Base-by-base conservation (phyloP, 192 early-diverging fungal species). In the Fimicolochytrium jonesii region DNA sequence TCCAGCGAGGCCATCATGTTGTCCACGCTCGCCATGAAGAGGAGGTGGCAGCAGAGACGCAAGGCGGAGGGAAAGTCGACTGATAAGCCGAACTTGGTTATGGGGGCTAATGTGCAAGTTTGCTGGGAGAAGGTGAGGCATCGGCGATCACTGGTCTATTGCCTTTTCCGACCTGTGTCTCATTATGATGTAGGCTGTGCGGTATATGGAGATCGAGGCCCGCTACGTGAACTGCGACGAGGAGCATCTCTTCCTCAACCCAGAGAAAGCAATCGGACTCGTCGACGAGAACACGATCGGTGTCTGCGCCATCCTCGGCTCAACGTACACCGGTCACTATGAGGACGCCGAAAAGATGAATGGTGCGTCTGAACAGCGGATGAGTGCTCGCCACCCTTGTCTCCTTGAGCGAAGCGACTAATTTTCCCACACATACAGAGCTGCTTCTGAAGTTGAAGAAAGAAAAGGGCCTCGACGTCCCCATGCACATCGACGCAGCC, bases 221-320 rank as follows among this genome's bases (percentile, higher is more conserved):
- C 86, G 86, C 4, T 53, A 86, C 46, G 75, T 88, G 11, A 81
- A 83, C 7, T 85, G 87, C 56, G 76, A 70, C 6, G 73, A 63
- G 13, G 68, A 72, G 31, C 68, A 67, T 35, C 79, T 80, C 47
- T 82, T 70, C 59, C 74, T 92, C 56, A 78, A 61, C 48, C 46
- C 48, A 23, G 58, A 87, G 25, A 77, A 85, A 59, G 90, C 89
- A 23, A 64, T 83, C 4, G 75, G 84, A 17, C 71, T 84, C 51
- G 70, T 87, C 25, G 89, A 93, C 66, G 91, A 92, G 61, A 93
- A 93, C 70, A 93, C 91, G 7, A 89, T 93, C 36, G 91, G 90
- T 58, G 72, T 90, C 53, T 81, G 68, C 64, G 72, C 84, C 25
- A 91, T 92, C 61, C 73, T 92, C 46, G 91, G 90, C 30, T 84